These are phyloP conservation scores for Fusarium nelsonii DNA, from an alignment of 2,329 filamentous ascomycete species.

Conservation along the genomic window DNA sequence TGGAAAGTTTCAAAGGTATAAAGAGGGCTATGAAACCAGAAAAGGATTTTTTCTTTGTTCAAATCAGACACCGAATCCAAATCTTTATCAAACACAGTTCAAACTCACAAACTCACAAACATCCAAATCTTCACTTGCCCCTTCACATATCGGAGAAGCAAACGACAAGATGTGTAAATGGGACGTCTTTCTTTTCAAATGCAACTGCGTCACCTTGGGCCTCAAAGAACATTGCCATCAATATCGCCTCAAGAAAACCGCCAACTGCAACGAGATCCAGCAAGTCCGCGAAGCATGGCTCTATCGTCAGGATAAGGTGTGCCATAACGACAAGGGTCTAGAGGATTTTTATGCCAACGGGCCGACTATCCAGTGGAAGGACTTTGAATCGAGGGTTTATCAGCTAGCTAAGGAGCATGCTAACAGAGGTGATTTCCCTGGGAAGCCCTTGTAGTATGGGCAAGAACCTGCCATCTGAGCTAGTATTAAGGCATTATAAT, in stretches of 20 bases:
- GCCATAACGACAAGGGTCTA: not conserved
- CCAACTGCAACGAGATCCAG: constrained; percentile 26
- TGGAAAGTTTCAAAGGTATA: not conserved
- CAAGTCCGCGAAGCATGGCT: constrained; percentile 32
- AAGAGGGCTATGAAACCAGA: not conserved
- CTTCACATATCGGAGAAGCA: not conserved
- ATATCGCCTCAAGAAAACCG: constrained; percentile 16
- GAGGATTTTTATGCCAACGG: not conserved
- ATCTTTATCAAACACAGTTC: not conserved
- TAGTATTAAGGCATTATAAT: not conserved
- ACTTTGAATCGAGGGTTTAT: constrained; percentile 25
- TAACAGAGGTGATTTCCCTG: constrained; percentile 7
- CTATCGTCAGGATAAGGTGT: constrained; percentile 22
- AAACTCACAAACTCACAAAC: not conserved
- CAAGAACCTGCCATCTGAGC: not conserved
- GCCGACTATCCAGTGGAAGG: constrained; percentile 14
- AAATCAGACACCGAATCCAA: not conserved
- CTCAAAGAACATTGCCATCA: constrained; percentile 31
- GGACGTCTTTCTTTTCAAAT: constrained; percentile 30
- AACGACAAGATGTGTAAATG: constrained; percentile 32
- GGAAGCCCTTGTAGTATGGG: not conserved
- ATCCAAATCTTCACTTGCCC: not conserved
- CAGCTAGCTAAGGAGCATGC: constrained; percentile 19
- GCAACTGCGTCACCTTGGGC: constrained; percentile 18
- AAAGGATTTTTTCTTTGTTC: not conserved